Percentiles rank a stretch among this genome's conserved stretches.
Conservation (phyloP, 2,329 filamentous ascomycete genomes). For the Coniosporium uncinatum region DNA sequence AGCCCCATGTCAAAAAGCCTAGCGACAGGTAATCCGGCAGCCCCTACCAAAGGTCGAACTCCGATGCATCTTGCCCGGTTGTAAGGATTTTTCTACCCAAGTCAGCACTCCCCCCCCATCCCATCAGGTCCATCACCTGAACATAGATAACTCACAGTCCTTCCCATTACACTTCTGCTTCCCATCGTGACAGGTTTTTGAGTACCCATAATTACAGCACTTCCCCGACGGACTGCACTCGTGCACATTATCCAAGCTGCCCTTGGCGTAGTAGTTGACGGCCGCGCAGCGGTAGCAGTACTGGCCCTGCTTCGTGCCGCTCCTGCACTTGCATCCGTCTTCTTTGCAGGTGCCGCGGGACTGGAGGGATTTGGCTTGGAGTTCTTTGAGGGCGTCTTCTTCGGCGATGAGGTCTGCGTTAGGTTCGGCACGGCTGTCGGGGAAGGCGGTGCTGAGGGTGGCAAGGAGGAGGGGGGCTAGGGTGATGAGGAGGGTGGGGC, state of each 20-base stretch:
- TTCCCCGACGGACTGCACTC: background rate
- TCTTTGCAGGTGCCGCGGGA: background rate
- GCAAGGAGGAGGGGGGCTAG: background rate
- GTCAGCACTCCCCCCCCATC: no score
- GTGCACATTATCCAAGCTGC: background rate
- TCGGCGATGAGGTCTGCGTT: no score
- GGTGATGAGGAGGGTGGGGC: background rate
- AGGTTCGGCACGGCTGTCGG: background rate
- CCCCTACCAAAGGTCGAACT: no score
- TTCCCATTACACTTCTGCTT: background rate
- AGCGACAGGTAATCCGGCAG: no score
- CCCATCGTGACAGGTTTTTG: background rate
- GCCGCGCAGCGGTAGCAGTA: background rate
- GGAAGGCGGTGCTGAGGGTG: background rate
- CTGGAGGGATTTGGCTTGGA: background rate
- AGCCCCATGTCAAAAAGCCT: no score
- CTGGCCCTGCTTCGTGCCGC: background rate
- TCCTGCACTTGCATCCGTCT: background rate
- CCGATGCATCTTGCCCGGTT: no score
- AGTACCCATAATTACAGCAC: background rate
- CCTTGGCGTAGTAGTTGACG: background rate
- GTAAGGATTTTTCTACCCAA: no score
- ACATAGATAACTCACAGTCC: no score
- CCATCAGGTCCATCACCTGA: no score
- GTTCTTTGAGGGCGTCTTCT: background rate